Base-by-base conservation (phyloP, 352 stramenopile genomes). In the Phytophthora parvispora region DNA sequence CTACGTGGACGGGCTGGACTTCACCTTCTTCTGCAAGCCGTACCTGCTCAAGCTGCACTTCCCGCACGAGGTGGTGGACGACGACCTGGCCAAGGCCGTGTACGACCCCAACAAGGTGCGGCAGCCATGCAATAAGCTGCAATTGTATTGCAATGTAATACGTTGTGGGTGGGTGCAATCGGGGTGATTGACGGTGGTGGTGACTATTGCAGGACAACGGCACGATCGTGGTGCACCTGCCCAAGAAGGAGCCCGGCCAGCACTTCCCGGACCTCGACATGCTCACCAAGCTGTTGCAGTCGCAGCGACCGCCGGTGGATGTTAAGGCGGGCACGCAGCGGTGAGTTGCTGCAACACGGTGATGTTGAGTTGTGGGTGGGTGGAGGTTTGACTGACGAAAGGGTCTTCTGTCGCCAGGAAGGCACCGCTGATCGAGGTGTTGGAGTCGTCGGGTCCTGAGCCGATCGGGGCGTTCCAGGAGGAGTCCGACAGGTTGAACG, bases 31-130 rank as follows among this genome's bases (percentile, higher is more conserved):
- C 77, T 99, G 97, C 77, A 98, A 99, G 64, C 98, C 98, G 15
- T 99, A 99, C 75, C 74, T 99, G 58, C 89, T 99, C 52, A 98
- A 99, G 66, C 80, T 99, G 42, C 87, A 93, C 59, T 98, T 99
- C 77, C 91, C 96, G 20, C 75, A 93, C 61, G 80, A 85, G 64
- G 84, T 98, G 10, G 79, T 95, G 34, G 94, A 98, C 71, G 84
- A 98, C 58, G 95, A 98, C 32, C 63, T 88, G 38, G 83, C 87
- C 40, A 98, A 97, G 75, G 90, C 89, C 12, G 91, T 97, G 36
- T 98, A 97, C 63, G 92, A 98, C 69, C 83, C 91, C 15, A 94
- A 97, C 68, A 87, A 94, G 76, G 91, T 97, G 43, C 48, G 31
- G 20, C 3, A 42, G 38, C 8, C 6, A 36, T 27, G 42, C 5